Evolutionary conservation across 805 yeast species (phyloP).

Genomic region (Metschnikowia colocasiae): DNA sequence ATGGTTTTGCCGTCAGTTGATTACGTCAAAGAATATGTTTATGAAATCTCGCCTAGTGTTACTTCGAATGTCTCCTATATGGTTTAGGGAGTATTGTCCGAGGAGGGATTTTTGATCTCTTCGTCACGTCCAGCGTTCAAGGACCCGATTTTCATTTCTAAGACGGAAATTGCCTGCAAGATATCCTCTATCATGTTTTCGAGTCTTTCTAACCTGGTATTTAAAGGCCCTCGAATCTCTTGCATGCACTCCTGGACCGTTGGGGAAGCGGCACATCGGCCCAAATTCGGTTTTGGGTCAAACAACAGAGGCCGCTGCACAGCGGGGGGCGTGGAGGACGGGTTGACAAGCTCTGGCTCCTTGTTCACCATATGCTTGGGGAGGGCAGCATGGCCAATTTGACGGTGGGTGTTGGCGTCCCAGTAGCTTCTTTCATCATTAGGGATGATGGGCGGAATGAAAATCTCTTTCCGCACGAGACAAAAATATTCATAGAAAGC

Average conservation of each 20-base stretch:
- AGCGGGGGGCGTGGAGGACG: neutral
- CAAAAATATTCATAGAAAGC: conserved; percentile 19
- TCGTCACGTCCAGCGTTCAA: neutral
- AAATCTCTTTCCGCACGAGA: neutral
- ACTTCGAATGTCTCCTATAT: neutral
- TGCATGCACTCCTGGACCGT: neutral
- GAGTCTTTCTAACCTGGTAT: neutral
- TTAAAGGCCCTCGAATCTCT: neutral
- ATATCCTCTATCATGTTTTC: conserved; percentile 2
- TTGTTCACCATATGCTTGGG: neutral
- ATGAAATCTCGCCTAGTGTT: neutral
- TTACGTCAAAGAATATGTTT: neutral
- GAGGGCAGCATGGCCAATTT: neutral
- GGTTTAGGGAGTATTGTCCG: neutral
- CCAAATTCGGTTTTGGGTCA: neutral
- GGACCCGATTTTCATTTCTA: neutral
- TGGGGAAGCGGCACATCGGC: neutral
- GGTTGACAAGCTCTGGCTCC: neutral
- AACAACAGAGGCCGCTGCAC: neutral
- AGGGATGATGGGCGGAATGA: neutral
- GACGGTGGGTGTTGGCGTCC: neutral
- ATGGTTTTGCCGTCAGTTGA: neutral
- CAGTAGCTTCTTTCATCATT: neutral
- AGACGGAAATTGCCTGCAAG: neutral
- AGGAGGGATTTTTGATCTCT: neutral